These are phyloP conservation scores for Aciculosporium take DNA, from an alignment of 2,329 filamentous ascomycete species.

Conservation along the genomic window DNA sequence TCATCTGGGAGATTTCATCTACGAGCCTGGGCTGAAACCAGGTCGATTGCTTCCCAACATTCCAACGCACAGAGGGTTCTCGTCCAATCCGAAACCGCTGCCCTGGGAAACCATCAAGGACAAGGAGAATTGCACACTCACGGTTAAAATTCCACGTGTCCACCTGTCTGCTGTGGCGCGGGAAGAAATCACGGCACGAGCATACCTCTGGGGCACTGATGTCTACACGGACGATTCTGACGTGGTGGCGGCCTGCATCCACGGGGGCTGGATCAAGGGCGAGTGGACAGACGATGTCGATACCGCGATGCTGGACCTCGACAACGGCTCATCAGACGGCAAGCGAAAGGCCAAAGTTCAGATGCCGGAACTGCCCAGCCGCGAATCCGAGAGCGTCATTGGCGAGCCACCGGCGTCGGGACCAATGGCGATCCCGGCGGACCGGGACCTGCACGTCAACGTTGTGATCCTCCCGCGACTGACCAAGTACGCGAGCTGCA, in stretches of 20 bases:
- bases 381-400: constrained; percentile 29
- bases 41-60: constrained; percentile 29
- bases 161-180: constrained; percentile 57
- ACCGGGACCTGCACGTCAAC: constrained; percentile 76
- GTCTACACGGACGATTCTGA: constrained; percentile 96
- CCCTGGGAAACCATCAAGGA: constrained; percentile 58
- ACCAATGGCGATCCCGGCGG: constrained; percentile 48
- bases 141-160: constrained; percentile 69
- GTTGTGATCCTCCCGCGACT: constrained; percentile 70
- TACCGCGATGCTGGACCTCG: constrained; percentile 47
- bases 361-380: constrained; percentile 16
- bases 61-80: constrained; percentile 27
- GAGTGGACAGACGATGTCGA: constrained; percentile 75
- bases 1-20: constrained; percentile 75
- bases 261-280: constrained; percentile 81
- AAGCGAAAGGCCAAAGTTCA: constrained; percentile 19
- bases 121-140: constrained; percentile 81
- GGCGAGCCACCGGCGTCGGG: constrained; percentile 41
- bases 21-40: constrained; percentile 51
- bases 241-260: constrained; percentile 80
- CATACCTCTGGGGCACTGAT: constrained; percentile 82
- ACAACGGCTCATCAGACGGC: constrained; percentile 18
- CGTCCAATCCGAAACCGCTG: constrained; percentile 53
- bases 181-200: constrained; percentile 69
- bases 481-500: constrained; percentile 59